Base-by-base conservation (phyloP, 139 green algal species). In the Closterium sp. region DNA sequence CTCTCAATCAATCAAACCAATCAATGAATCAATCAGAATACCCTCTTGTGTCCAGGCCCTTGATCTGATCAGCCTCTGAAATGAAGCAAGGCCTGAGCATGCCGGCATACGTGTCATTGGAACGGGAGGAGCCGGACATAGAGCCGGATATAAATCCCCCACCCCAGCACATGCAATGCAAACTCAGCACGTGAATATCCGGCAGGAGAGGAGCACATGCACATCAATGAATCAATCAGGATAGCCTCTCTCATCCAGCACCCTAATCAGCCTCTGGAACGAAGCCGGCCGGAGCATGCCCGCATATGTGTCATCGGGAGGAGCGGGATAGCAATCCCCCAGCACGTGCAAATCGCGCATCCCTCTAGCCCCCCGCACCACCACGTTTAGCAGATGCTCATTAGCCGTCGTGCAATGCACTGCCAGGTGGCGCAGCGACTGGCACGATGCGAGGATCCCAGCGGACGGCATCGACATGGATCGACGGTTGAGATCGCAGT, bases 271-370 rank as follows among this genome's bases (percentile, higher is more conserved):
- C 62, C 62, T 79, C 2, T 24, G 62, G 19, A 79, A 79, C 4
- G 62, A 79, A 79, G 17, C 17, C 1, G 62, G 62, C 62, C 62
- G 5, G 17, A 79, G 62, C 62, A 79, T 79, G 17, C 62, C 62
- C 17, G 62, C 62, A 24, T 79, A 92, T 3, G 30, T 92, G 24
- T 92, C 90, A 91, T 92, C 90, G 9, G 90, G 50, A 29, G 90
- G 90, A 11, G 90, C 70, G 22, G 90, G 90, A 29, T 32, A 92
- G 42, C 62, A 92, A 17, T 92, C 90, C 10, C 38, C 42, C 42
- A 45, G 30, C 22, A 92, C 45, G 24, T 92, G 70, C 73, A 92
- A 27, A 91, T 92, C 90, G 1, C 90, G 90, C 30, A 92, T 28
- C 6, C 34, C 84, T 6, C 62, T 79, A 27, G 32, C 30, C 32